Percentiles rank a stretch among this genome's conserved stretches.
Evolutionary conservation across 2,329 filamentous ascomycete species (phyloP).

Genomic region (Trichothecium sympodiale): DNA sequence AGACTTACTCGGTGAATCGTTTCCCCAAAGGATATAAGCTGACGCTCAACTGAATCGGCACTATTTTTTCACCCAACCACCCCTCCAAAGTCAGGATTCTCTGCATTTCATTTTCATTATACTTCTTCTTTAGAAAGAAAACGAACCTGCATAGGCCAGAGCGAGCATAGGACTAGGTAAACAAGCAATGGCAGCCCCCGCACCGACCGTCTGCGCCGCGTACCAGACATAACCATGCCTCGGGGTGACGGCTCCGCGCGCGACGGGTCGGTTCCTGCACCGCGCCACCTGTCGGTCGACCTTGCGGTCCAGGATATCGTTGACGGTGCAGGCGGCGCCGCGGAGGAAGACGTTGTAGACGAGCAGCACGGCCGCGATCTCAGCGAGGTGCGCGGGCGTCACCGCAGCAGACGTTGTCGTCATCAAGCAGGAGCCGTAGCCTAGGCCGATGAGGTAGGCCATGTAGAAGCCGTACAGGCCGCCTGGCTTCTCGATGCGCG

Average conservation of each 20-base stretch:
- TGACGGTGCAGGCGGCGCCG: constrained; percentile 1
- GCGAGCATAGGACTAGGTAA: constrained; percentile 1
- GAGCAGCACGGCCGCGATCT: neutral
- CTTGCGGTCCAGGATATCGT: constrained; percentile 1
- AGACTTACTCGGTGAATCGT: neutral
- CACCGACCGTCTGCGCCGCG: neutral
- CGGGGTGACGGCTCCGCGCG: neutral
- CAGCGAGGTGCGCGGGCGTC: neutral
- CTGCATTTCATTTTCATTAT: too few relatives aligned
- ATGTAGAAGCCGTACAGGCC: constrained; percentile 2
- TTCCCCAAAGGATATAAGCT: constrained; percentile 1
- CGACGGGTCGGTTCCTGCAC: constrained; percentile 1
- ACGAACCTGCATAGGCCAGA: neutral
- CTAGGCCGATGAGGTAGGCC: constrained; percentile 2
- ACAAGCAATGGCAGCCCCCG: constrained; percentile 1
- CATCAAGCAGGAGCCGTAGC: neutral
- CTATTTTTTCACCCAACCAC: too few relatives aligned
- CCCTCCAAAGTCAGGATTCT: too few relatives aligned
- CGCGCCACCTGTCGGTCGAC: neutral
- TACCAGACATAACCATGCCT: neutral
- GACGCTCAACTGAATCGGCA: neutral
- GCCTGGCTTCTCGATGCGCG: constrained; percentile 3
- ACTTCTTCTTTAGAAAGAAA: too few relatives aligned
- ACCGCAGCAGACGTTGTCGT: neutral
- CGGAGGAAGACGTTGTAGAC: constrained; percentile 2